These are phyloP conservation scores for Gynostemma pentaphyllum DNA, from an alignment of 306 rosid species.

Conservation along the genomic window DNA sequence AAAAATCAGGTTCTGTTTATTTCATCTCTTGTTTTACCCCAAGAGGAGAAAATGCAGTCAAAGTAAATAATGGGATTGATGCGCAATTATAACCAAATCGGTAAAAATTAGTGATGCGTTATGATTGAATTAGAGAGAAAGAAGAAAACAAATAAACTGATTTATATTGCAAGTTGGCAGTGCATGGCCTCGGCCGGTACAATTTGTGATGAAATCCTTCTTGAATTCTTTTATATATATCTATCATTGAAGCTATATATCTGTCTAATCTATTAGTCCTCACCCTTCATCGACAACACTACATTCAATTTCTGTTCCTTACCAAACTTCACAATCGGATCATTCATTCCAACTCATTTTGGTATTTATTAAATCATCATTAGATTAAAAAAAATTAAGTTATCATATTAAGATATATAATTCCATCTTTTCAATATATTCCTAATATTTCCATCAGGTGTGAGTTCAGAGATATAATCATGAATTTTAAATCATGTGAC, in stretches of 20 bases:
- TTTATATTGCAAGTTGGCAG: slow-evolving; percentile 10
- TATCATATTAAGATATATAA: too few species aligned
- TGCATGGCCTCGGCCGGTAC: slow-evolving; percentile 9
- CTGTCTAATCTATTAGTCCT: background rate
- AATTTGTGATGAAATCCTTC: background rate
- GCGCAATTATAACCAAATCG: background rate
- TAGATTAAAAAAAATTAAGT: too few species aligned
- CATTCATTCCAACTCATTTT: too few species aligned
- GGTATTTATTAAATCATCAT: too few species aligned
- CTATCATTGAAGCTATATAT: background rate
- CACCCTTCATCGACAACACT: background rate
- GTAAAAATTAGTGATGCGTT: slow-evolving; percentile 1
- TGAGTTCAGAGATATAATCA: too few species aligned
- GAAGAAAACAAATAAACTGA: background rate
- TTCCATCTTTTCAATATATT: too few species aligned
- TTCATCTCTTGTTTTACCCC: background rate
- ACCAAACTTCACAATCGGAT: too few species aligned
- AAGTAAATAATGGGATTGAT: background rate
- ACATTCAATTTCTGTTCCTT: background rate
- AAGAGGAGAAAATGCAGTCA: background rate
- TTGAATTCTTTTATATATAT: background rate
- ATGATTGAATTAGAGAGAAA: background rate
- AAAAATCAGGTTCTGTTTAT: background rate
- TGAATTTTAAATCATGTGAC: too few species aligned
- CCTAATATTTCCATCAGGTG: too few species aligned